Base-by-base conservation (phyloP, 768 basidiomycete species). In the Dentipellis sp. region DNA sequence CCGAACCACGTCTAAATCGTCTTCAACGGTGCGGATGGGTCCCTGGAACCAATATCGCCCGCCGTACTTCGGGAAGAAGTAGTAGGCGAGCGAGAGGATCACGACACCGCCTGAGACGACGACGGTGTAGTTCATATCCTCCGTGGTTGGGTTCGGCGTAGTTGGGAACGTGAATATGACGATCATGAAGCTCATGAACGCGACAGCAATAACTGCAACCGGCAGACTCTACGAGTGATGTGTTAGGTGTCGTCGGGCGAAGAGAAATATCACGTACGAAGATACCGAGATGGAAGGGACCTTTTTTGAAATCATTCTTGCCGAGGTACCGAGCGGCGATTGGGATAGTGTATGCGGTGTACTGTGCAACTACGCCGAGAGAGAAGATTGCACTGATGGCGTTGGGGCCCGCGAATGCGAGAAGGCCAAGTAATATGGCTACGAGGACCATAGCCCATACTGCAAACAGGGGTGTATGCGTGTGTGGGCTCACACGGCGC, bases 361-460 rank as follows among this genome's bases (percentile, higher is more conserved):
- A 55, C 62, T 62, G 64, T 40, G 51, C 56, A 10, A 50, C 46
- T 0, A 58, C 55, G 7, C 42, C 52, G 19, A 64, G 57, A 10
- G 58, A 47, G 56, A 72, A 72, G 53, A 72, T 65, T 19, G 70
- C 69, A 50, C 65, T 65, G 58, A 69, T 71, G 11, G 70, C 70
- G 46, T 77, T 72, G 0, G 71, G 63, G 1, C 84, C 83, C 0
- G 82, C 83, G 53, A 87, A 86, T 0, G 75, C 75, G 2, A 88
- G 71, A n/a, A 82, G 66, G 4, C 83, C 84, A 4, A 87, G 73
- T 1, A 75, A 65, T 1, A 81, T 62, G 0, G 83, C 72, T n/a
- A 74, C 58, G 16, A 71, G 55, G 2, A 75, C 79, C 21, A 74
- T 72, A 55, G 78, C 78, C 68, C 78, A 74, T 4, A 84, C 83